Evolutionary conservation across 805 yeast species (phyloP).

Genomic region (Ogataea trehalophila): DNA sequence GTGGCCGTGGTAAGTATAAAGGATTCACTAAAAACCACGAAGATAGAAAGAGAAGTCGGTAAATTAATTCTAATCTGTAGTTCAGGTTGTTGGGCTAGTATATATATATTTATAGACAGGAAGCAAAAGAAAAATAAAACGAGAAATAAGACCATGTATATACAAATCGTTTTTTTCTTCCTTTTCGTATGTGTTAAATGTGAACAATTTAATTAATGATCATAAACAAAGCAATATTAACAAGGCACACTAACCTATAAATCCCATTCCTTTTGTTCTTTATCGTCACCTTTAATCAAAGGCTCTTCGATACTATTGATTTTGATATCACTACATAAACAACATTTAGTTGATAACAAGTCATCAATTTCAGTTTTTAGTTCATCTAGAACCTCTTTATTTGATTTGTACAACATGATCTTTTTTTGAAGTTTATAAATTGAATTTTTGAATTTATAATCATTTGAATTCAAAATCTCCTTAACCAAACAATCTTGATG

Average conservation of each 20-base stretch:
- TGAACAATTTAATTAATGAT: not conserved
- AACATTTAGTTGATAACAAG: constrained; percentile 59
- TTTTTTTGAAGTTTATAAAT: constrained; percentile 50
- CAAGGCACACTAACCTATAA: constrained; percentile 21
- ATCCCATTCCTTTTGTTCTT: constrained; percentile 45
- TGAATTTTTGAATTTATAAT: constrained; percentile 59
- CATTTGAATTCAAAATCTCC: constrained; percentile 54
- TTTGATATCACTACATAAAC: constrained; percentile 69
- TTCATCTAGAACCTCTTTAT: constrained; percentile 25
- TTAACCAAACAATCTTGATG: constrained; percentile 84
- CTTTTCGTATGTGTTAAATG: not conserved
- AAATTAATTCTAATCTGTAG: too few relatives aligned
- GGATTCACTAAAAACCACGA: not conserved
- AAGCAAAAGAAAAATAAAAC: not conserved
- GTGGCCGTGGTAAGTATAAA: not conserved
- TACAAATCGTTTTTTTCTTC: too few relatives aligned
- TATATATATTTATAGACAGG: not conserved
- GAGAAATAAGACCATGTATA: too few relatives aligned
- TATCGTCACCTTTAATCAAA: constrained; percentile 38
- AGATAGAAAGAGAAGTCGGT: too few relatives aligned
- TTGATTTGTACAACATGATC: constrained; percentile 34
- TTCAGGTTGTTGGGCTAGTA: not conserved
- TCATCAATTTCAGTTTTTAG: constrained; percentile 49
- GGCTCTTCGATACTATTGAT: constrained; percentile 67
- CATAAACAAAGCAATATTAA: not conserved